phyloP scores from a whole-genome alignment of 805 yeast species.

The Yamadazyma nakazawae region DNA sequence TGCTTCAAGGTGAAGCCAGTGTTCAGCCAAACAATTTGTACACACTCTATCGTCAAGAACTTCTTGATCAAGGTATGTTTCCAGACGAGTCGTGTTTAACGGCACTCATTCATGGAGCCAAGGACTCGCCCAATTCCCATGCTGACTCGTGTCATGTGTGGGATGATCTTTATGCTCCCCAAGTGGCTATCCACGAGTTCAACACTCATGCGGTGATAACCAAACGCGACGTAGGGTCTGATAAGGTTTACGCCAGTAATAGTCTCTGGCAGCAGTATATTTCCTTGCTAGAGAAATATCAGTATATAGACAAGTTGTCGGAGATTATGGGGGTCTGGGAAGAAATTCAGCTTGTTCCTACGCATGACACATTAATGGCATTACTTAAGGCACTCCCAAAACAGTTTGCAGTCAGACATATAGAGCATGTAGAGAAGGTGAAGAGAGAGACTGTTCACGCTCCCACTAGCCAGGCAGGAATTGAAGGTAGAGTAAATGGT shows the following conservation, averaged over 20 bases:
- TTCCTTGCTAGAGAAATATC: conserved; percentile 43
- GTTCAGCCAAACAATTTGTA: conserved; percentile 27
- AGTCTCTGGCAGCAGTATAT: conserved; percentile 54
- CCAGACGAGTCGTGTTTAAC: conserved; percentile 33
- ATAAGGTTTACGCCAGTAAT: conserved; percentile 40
- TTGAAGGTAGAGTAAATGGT: too few relatives aligned
- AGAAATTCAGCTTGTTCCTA: conserved; percentile 41
- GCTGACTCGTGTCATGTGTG: conserved; percentile 33
- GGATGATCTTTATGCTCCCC: conserved; percentile 54
- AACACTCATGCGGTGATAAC: conserved; percentile 33
- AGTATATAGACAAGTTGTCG: conserved; percentile 47
- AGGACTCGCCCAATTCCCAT: conserved; percentile 14
- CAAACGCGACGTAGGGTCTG: conserved; percentile 12
- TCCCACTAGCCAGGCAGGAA: too few relatives aligned
- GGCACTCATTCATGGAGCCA: conserved; percentile 51
- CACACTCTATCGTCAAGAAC: conserved; percentile 25
- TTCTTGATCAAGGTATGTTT: conserved; percentile 12
- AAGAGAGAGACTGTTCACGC: neutral
- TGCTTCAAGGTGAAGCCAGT: conserved; percentile 36
- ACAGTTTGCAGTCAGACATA: conserved; percentile 35
- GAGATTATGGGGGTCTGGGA: conserved; percentile 57
- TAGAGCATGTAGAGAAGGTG: conserved; percentile 28
- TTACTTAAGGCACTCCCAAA: conserved; percentile 37
- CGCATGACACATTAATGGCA: conserved; percentile 34
- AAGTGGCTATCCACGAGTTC: conserved; percentile 58